Base-by-base conservation (phyloP, 768 basidiomycete genomes). In the Tephrocybe sp. region DNA sequence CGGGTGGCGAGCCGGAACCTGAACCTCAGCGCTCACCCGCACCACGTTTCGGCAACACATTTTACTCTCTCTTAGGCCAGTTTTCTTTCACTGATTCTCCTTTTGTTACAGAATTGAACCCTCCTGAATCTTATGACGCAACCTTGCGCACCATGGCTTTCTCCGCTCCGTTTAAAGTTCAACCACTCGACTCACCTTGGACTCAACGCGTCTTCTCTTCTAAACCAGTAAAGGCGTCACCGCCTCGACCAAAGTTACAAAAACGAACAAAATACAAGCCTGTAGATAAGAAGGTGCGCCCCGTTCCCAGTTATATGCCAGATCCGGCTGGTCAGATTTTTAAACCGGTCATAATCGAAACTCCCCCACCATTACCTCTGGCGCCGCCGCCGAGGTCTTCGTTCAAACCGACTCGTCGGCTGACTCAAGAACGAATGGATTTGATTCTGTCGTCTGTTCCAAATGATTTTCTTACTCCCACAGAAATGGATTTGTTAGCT, bases 271-370 rank as follows among this genome's bases (percentile, higher is more conserved):
- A 49, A 42, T 64, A 64, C 40, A 63, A 65, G 34, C 56, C 58
- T 3, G 62, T 65, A 1, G 56, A 65, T 40, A 23, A 54, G 8
- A 65, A 64, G 45, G 58, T 63, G 1, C 48, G 55, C 1, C 61
- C 64, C 2, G 62, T 65, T 1, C 60, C 60, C 1, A 55, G 50
- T 1, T 61, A 61, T 34, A 60, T 61, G 27, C 27, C 27, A 5
- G 11, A 29, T 11, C 11, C 27, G 5, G 27, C 27, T 11, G 6
- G 11, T 5, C 33, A 34, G 33, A n/a, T 6, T 12, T 64, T 58
- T 22, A 37, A 50, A 18, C 60, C 60, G 1, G 55, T 59, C 12
- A 44, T 13, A 4, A 31, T 52, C 0, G 45, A 44, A 12, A 21
- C 39, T 11, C 30, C 53, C 24, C 4, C 33, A 12, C 11, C 27